phyloP scores from a whole-genome alignment of 345 rosid species.

The Brassica carinata region DNA sequence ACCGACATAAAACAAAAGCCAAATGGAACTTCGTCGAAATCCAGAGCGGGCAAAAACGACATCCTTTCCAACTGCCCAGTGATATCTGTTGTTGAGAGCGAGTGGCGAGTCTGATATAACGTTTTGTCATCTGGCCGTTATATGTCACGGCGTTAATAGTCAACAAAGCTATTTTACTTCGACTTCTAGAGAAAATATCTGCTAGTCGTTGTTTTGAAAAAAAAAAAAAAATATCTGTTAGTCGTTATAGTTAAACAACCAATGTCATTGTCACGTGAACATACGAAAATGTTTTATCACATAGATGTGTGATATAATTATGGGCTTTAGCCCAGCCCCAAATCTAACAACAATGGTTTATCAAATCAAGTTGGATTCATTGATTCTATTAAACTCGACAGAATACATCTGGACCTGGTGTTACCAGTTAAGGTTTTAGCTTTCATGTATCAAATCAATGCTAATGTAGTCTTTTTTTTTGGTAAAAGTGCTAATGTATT shows the following conservation, averaged over 20 bases:
- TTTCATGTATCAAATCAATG: background rate
- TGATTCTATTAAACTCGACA: background rate
- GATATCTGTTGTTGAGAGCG: constrained; percentile 6
- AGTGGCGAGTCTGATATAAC: constrained; percentile 3
- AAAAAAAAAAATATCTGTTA: too few species aligned
- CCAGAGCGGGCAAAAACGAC: constrained; percentile 1
- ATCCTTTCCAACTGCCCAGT: constrained; percentile 12
- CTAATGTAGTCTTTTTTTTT: too few species aligned
- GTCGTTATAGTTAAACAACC: constrained; percentile 7
- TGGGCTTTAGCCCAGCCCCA: too few species aligned
- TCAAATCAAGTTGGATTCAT: background rate
- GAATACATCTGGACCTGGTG: background rate
- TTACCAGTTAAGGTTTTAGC: background rate
- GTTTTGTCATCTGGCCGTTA: background rate
- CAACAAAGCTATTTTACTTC: background rate
- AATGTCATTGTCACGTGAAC: too few species aligned
- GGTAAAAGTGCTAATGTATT: too few species aligned
- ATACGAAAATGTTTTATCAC: too few species aligned
- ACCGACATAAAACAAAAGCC: constrained; percentile 23
- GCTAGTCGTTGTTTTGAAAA: background rate
- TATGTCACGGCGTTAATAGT: constrained; percentile 11
- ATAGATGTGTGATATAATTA: too few species aligned
- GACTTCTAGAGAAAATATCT: background rate
- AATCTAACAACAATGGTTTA: too few species aligned
- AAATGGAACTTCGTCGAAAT: constrained; percentile 28